Base-by-base conservation (phyloP, 345 rosid genomes). In the Eucalyptus sideroxylon region DNA sequence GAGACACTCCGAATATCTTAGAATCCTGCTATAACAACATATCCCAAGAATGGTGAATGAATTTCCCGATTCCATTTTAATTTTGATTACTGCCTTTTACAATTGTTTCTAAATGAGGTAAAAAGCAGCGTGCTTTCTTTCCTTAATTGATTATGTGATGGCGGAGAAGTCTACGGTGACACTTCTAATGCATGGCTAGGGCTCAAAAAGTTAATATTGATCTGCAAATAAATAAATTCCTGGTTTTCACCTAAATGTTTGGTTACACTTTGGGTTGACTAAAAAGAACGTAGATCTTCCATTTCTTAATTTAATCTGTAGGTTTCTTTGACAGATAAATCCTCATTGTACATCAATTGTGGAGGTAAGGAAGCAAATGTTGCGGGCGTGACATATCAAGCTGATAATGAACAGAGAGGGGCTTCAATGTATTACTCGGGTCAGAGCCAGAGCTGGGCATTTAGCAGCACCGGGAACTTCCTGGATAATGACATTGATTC, bases 401-500 rank as follows among this genome's bases (percentile, higher is more conserved):
- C 93, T 88, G 99, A 97, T 91, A 27, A 37, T 34, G 96, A 94
- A 56, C 51, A 90, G n/a, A 94, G 94, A 92, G 99, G 99, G 53
- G 96, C 99, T 91, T 95, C 99, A 21, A 94, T 92, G 95, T 95
- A 89, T 90, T 89, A 90, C 89, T 16, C 24, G 42, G 89, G 92
- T 85, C 93, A 92, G 85, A 91, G 93, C 86, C 93, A 92, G 86
- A 91, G 93, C 86, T 96, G 99, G 99, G 98, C 95, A 90, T 92
- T 94, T 56, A 97, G 99, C 93, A 97, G 97, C 94, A 97, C 96
- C 1, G 99, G 99, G 86, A 94, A 95, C 94, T 97, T 96, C 95
- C 92, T 95, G 99, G 98, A 96, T 90, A 92, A 96, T 86, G 90
- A 94, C 90, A 91, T 91, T 72, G 96, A 94, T 87, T 91, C 94